Evolutionary conservation across 257 asterid species (phyloP).

Genomic region (Lycium ferocissimum): DNA sequence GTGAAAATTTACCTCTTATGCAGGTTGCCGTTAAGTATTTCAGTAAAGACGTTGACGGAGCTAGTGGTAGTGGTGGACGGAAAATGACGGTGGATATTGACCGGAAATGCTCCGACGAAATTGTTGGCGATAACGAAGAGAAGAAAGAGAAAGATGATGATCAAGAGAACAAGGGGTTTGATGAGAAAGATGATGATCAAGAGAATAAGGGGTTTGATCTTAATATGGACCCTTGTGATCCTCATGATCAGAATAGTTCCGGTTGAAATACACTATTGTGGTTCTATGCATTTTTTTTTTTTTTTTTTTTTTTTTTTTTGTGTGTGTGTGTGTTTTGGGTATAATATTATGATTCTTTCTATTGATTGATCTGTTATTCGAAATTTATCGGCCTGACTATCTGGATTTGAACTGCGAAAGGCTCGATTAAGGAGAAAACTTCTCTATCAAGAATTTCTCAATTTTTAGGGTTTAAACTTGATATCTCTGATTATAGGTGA

Average conservation of each 20-base stretch:
- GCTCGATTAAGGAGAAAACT: no score
- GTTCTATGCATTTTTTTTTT: no score
- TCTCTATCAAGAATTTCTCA: no score
- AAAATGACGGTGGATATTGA: neutral
- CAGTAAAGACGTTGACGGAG: neutral
- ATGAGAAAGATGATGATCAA: neutral
- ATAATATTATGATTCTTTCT: no score
- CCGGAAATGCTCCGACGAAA: neutral
- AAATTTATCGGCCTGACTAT: no score
- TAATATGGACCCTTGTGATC: neutral
- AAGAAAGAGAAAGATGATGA: neutral
- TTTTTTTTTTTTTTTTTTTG: no score
- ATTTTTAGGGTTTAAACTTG: no score
- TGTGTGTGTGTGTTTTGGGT: no score
- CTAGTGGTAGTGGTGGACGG: neutral
- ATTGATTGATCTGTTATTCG: no score
- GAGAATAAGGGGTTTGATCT: neutral
- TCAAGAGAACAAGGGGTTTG: neutral
- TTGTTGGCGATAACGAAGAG: neutral
- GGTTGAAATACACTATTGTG: neutral
- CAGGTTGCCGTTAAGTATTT: slow-evolving; percentile 31
- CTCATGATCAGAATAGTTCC: neutral
- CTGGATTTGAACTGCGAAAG: no score
- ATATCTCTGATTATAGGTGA: no score
- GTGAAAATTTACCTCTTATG: no score